Evolutionary conservation across 106 monocot genomes (phyloP), one percentile per base, ranked within the genome.

Genomic region (Acorus gramineus): DNA sequence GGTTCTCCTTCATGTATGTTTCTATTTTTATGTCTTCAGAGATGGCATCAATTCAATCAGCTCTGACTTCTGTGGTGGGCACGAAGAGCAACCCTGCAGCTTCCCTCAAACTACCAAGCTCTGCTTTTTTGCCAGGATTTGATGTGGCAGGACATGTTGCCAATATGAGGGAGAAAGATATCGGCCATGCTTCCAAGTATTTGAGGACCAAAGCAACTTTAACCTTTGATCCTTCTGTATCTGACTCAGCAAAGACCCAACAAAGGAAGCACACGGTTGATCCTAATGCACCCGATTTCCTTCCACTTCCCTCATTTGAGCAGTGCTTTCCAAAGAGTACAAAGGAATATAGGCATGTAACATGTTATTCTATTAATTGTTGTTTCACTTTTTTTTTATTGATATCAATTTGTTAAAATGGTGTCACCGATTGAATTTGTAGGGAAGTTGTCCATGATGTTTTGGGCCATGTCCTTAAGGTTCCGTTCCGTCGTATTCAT

Each of bases 251-350:
- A 56, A 95, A 73, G 65, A n/a, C 57, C 11, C 78, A 69, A 66
- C 61, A 71, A 44, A 84, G 65, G 68, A 90, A 76, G 45, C 86
- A 84, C 59, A 95, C 86, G 6, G 56, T 84, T 74, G 84, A 95
- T 82, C 90, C 94, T 66, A 60, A 82, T 10, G 75, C 79, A 61
- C 95, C 95, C 53, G 87, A 90, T 72, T 95, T 95, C 73, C 86
- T 87, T 70, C 95, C 95, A 10, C 78, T 95, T 53, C 95, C 86
- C 56, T 78, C 87, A 0, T 95, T 84, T 74, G 76, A 80, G 68
- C 80, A 95, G 60, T 95, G 95, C 71, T 95, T 95, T 69, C 95
- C 95, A 4, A 84, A 77, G 69, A 95, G 95, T 57, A 85, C 95
- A 7, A 95, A 95, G 69, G 95, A 95, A 74, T 72, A 50, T 61